A percentile compares a stretch with the other conserved stretches of the same genome.
Conservation (phyloP, 768 basidiomycete species). For the Lepiota brunneoincarnata region DNA sequence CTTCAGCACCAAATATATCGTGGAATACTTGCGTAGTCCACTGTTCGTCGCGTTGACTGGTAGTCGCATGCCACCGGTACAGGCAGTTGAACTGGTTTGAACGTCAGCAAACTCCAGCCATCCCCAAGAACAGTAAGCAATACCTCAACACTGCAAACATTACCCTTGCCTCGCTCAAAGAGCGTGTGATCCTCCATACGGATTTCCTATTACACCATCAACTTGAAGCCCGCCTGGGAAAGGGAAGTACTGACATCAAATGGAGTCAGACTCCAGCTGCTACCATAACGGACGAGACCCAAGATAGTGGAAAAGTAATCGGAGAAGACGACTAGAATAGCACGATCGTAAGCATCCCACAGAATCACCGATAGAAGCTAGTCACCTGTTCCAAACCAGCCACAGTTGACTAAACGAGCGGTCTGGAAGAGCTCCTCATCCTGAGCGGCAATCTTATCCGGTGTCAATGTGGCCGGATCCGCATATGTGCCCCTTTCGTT, state of each 20-base stretch:
- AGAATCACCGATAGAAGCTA: conserved; percentile 3
- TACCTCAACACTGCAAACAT: conserved; percentile 81
- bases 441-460: conserved; percentile 40
- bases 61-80: conserved; percentile 85
- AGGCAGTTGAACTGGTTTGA: conserved; percentile 71
- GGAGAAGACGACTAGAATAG: conserved; percentile 57
- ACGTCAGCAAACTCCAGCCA: not conserved
- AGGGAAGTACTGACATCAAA: conserved; percentile 48
- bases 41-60: conserved; percentile 65
- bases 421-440: conserved; percentile 86
- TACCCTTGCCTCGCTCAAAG: conserved; percentile 80
- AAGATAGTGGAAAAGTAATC: conserved; percentile 83
- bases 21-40: conserved; percentile 57
- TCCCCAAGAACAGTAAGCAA: conserved; percentile 6
- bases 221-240: not conserved
- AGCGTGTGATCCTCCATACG: conserved; percentile 56
- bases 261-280: conserved; percentile 72
- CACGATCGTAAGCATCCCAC: conserved; percentile 4
- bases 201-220: conserved; percentile 49
- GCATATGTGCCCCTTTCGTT: conserved; percentile 70
- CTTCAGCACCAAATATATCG: conserved; percentile 51
- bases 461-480: conserved; percentile 48
- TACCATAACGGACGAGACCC: conserved; percentile 75
- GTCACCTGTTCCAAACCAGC: conserved; percentile 67
- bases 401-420: conserved; percentile 73